Percentiles rank a stretch among this genome's conserved stretches.
These are phyloP conservation scores for Parsonsia alboflavescens DNA, from an alignment of 257 asterid species.

Conservation along the genomic window DNA sequence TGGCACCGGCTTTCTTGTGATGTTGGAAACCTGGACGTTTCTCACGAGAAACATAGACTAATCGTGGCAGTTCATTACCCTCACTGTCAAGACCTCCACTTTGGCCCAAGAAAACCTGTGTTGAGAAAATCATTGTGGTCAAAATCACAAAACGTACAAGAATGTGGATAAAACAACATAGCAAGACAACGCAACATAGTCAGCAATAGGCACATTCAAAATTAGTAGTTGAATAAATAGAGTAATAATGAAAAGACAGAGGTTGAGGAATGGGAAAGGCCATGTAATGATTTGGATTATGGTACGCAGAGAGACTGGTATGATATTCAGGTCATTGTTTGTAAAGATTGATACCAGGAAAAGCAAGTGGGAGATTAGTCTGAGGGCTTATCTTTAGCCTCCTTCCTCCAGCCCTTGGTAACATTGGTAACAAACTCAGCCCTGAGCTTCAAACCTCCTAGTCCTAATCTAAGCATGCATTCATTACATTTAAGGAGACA, in stretches of 20 bases:
- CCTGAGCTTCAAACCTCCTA: background rate
- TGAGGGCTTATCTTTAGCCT: background rate
- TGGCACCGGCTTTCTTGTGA: constrained; percentile 99
- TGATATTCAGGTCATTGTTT: background rate
- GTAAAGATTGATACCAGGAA: background rate
- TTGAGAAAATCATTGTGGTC: constrained; percentile 17
- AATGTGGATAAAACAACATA: background rate
- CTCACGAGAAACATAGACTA: constrained; percentile 98
- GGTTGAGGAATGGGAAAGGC: background rate
- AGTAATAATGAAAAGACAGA: background rate
- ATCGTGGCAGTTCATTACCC: constrained; percentile 88
- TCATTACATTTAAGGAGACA: background rate
- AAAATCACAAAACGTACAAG: constrained; percentile 8
- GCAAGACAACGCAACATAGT: background rate
- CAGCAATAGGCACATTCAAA: background rate
- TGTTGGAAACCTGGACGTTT: constrained; percentile 97
- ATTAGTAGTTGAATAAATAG: background rate
- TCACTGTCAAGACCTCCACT: constrained; percentile 97
- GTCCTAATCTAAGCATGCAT: background rate
- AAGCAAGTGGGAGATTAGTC: background rate
- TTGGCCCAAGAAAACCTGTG: constrained; percentile 93
- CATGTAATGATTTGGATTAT: background rate
- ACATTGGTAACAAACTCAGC: background rate
- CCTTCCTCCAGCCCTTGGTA: background rate
- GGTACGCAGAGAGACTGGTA: background rate